Percentiles rank a stretch among this genome's conserved stretches.
phyloP scores from a whole-genome alignment of 2,329 filamentous ascomycete species.

The Trichothecium roseum region DNA sequence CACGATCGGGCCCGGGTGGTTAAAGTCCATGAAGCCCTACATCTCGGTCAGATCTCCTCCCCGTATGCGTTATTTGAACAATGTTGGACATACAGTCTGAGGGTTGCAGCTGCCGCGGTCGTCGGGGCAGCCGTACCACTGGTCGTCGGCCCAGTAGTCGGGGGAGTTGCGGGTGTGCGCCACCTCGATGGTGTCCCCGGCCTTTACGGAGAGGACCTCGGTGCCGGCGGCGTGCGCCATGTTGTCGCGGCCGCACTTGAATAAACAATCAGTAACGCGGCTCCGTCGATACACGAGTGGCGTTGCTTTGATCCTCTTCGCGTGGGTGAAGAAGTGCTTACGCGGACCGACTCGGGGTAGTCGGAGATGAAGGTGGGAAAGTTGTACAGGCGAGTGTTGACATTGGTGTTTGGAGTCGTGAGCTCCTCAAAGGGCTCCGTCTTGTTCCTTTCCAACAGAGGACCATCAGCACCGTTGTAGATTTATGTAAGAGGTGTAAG shows the following conservation, averaged over 20 bases:
- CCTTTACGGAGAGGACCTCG: not conserved
- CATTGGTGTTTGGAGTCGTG: not conserved
- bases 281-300: too few relatives aligned
- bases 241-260: constrained; percentile 2
- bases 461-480: too few relatives aligned
- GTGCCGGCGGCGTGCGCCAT: constrained; percentile 1
- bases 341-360: not conserved
- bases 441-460: not conserved
- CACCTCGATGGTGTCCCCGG: constrained; percentile 3
- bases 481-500: not conserved
- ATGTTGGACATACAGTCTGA: too few relatives aligned
- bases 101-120: constrained; percentile 1
- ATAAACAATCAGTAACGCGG: not conserved
- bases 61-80: not conserved
- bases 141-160: not conserved
- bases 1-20: constrained; percentile 8
- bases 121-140: not conserved
- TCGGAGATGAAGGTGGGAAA: constrained; percentile 1
- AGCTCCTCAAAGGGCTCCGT: constrained; percentile 1
- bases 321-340: not conserved
- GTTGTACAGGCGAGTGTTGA: constrained; percentile 1
- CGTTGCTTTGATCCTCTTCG: too few relatives aligned
- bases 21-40: constrained; percentile 5
- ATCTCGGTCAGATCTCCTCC: too few relatives aligned
- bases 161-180: not conserved